These are phyloP conservation scores for Malus hybrid DNA, from an alignment of 331 rosid genomes.

Conservation along the genomic window DNA sequence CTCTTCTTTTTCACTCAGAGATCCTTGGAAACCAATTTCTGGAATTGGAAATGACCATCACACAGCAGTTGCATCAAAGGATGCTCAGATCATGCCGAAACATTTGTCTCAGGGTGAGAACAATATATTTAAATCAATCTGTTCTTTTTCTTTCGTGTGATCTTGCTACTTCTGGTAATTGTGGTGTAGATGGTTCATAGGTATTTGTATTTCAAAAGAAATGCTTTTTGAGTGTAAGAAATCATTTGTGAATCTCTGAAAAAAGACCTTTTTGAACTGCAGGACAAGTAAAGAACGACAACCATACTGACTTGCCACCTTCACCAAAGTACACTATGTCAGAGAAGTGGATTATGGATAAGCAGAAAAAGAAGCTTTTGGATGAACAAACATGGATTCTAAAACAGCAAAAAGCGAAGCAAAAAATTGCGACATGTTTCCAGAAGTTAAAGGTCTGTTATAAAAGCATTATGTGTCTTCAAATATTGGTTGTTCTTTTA, in stretches of 20 bases:
- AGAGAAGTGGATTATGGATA: slow-evolving; percentile 83
- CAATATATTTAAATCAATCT: background rate
- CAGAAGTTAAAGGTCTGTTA: slow-evolving; percentile 66
- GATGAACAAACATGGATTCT: slow-evolving; percentile 55
- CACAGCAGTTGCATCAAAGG: slow-evolving; percentile 39
- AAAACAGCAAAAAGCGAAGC: slow-evolving; percentile 73
- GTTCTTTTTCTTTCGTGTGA: background rate
- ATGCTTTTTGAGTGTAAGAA: slow-evolving; percentile 17
- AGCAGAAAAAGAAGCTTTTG: slow-evolving; percentile 60
- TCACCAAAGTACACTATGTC: slow-evolving; percentile 84
- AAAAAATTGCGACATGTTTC: slow-evolving; percentile 58
- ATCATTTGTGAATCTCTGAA: slow-evolving; percentile 21
- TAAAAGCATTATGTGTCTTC: background rate
- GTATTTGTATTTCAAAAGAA: slow-evolving; percentile 19
- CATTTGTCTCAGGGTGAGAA: slow-evolving; percentile 57
- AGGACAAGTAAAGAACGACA: slow-evolving; percentile 52
- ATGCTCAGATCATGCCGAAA: slow-evolving; percentile 41
- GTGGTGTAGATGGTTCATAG: slow-evolving; percentile 23
- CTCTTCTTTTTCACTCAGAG: slow-evolving; percentile 50
- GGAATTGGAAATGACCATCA: slow-evolving; percentile 51
- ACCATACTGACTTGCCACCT: slow-evolving; percentile 36
- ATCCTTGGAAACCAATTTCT: slow-evolving; percentile 71
- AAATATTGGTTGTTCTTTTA: background rate
- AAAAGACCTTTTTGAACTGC: slow-evolving; percentile 25
- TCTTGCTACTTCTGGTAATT: slow-evolving; percentile 6